These are phyloP conservation scores for Yamadazyma friedrichii DNA, from an alignment of 1,139 yeast genomes.

Conservation along the genomic window DNA sequence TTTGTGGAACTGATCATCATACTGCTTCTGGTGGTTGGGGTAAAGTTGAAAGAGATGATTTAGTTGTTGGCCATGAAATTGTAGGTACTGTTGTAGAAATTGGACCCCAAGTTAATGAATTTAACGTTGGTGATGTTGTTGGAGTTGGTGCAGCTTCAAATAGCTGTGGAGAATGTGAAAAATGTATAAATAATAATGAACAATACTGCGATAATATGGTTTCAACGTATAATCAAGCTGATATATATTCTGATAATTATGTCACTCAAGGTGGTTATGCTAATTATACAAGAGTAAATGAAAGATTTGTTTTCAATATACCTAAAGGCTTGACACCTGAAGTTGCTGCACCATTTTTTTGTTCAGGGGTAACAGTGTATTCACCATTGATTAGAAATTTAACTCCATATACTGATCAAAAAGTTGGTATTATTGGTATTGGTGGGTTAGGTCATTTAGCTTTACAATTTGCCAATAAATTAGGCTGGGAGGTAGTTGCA, in stretches of 20 bases:
- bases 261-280: constrained; percentile 60
- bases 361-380: constrained; percentile 68
- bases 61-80: constrained; percentile 45
- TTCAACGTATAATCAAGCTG: constrained; percentile 43
- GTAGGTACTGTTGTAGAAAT: constrained; percentile 48
- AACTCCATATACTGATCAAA: constrained; percentile 26
- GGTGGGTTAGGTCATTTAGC: constrained; percentile 49
- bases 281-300: constrained; percentile 52
- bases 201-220: constrained; percentile 45
- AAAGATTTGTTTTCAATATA: constrained; percentile 51
- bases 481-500: constrained; percentile 44
- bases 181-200: constrained; percentile 47
- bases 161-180: constrained; percentile 47
- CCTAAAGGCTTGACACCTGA: constrained; percentile 49
- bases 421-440: constrained; percentile 49
- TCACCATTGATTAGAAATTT: constrained; percentile 48
- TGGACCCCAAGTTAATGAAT: constrained; percentile 36
- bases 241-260: constrained; percentile 30
- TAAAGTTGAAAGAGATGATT: constrained; percentile 26
- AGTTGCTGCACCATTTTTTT: constrained; percentile 58
- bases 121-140: constrained; percentile 56
- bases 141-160: constrained; percentile 58
- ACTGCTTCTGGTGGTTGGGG: constrained; percentile 43
- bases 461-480: constrained; percentile 38
- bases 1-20: constrained; percentile 44